phyloP scores from a whole-genome alignment of 2,329 filamentous ascomycete genomes.

The Stachybotrys echinatus region DNA sequence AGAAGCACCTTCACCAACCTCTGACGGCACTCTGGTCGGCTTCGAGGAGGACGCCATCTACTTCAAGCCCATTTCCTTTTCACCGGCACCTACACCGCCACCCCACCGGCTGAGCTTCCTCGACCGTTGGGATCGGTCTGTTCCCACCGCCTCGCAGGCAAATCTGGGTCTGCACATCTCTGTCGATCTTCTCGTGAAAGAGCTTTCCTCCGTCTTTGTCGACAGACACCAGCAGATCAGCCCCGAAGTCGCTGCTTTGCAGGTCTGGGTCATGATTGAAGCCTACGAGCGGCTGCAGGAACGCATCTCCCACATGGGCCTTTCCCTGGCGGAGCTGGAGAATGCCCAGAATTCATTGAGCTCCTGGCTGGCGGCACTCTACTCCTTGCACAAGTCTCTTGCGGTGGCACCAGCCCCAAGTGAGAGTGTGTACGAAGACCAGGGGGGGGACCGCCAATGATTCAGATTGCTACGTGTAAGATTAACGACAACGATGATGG shows the following conservation, averaged over 20 bases:
- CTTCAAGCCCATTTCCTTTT: slow-evolving; percentile 39
- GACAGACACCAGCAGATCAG: slow-evolving; percentile 15
- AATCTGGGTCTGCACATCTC: slow-evolving; percentile 44
- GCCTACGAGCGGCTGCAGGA: slow-evolving; percentile 50
- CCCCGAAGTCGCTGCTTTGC: slow-evolving; percentile 37
- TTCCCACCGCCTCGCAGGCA: slow-evolving; percentile 16
- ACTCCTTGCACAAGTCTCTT: slow-evolving; percentile 36
- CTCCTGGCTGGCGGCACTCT: slow-evolving; percentile 45
- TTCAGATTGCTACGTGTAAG: no score
- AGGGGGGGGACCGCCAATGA: background rate
- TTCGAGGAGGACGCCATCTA: slow-evolving; percentile 42
- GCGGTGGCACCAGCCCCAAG: slow-evolving; percentile 13
- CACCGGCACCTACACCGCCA: slow-evolving; percentile 26
- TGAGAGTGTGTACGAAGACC: slow-evolving; percentile 23
- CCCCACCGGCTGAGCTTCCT: slow-evolving; percentile 10
- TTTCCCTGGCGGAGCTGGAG: slow-evolving; percentile 22
- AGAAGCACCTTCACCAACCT: slow-evolving; percentile 24
- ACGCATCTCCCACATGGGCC: slow-evolving; percentile 30
- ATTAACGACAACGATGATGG: no score
- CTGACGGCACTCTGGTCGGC: slow-evolving; percentile 39
- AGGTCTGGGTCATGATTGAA: slow-evolving; percentile 54
- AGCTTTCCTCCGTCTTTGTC: slow-evolving; percentile 38
- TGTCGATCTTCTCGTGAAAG: slow-evolving; percentile 43
- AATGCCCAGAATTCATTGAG: slow-evolving; percentile 36
- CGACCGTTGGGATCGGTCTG: slow-evolving; percentile 3